Evolutionary conservation across 1,284 basidiomycete genomes (phyloP).

Genomic region (Ustilago loliicola): DNA sequence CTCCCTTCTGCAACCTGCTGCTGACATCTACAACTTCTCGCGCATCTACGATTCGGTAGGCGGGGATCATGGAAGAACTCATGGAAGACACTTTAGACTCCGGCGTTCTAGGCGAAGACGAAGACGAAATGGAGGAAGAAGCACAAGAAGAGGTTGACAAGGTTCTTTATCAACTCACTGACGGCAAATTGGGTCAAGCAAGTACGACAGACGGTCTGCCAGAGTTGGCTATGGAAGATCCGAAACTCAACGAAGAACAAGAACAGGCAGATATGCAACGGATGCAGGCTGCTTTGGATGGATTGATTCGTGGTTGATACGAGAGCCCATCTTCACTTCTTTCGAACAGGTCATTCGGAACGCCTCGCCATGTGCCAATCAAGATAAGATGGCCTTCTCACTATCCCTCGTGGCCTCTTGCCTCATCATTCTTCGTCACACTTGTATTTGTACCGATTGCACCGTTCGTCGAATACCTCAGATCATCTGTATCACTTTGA

Average conservation of each 20-base stretch:
- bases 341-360: too few relatives aligned
- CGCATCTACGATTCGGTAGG: constrained; percentile 32
- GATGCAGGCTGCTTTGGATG: constrained; percentile 68
- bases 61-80: constrained; percentile 73
- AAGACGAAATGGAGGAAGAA: constrained; percentile 94
- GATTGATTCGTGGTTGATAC: constrained; percentile 59
- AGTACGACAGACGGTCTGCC: constrained; percentile 58
- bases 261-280: constrained; percentile 63
- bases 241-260: constrained; percentile 48
- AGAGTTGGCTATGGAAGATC: constrained; percentile 50
- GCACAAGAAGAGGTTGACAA: constrained; percentile 98
- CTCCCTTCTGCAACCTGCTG: background rate
- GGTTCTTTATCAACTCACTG: constrained; percentile 92
- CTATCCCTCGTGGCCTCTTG: too few relatives aligned
- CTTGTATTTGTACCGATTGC: constrained; percentile 17
- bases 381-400: too few relatives aligned
- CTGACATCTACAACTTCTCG: background rate
- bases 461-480: background rate
- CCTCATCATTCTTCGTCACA: constrained; percentile 5
- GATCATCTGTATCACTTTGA: background rate
- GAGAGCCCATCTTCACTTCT: too few relatives aligned
- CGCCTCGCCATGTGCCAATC: too few relatives aligned
- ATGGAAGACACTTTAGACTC: constrained; percentile 72
- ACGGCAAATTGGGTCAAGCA: constrained; percentile 79
- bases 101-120: constrained; percentile 75